Evolutionary conservation across 2,329 filamentous ascomycete genomes (phyloP).

Genomic region (Trichoderma endophyticum): DNA sequence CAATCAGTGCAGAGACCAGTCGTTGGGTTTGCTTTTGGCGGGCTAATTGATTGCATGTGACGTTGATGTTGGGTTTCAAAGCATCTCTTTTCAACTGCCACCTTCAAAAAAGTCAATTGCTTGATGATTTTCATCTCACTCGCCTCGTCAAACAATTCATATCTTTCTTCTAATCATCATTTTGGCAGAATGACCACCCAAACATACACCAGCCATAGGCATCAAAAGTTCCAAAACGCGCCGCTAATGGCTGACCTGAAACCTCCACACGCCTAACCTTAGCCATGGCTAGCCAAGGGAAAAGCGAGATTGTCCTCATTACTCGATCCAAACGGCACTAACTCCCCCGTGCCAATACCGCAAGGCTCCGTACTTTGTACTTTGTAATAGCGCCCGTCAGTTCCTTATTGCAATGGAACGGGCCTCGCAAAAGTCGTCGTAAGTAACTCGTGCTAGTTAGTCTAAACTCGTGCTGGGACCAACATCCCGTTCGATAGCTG

Average conservation of each 20-base stretch:
- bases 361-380: background rate
- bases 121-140: background rate
- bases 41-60: background rate
- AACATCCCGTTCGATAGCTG: background rate
- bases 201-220: background rate
- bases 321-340: constrained; percentile 4
- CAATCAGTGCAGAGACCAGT: background rate
- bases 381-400: constrained; percentile 14
- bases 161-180: background rate
- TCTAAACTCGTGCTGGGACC: background rate
- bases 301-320: constrained; percentile 13
- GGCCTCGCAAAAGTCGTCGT: background rate
- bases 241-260: constrained; percentile 9
- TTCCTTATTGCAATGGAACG: background rate
- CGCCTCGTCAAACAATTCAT: background rate
- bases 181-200: background rate
- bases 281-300: background rate
- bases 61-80: background rate
- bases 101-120: background rate
- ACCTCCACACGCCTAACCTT: constrained; percentile 5
- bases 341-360: constrained; percentile 2
- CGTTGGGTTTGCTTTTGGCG: background rate
- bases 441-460: background rate
- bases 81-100: background rate
- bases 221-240: background rate